Evolutionary conservation across 225 moss, liverwort and hornwort genomes (phyloP).

Genomic region (Straminergon stramineum): DNA sequence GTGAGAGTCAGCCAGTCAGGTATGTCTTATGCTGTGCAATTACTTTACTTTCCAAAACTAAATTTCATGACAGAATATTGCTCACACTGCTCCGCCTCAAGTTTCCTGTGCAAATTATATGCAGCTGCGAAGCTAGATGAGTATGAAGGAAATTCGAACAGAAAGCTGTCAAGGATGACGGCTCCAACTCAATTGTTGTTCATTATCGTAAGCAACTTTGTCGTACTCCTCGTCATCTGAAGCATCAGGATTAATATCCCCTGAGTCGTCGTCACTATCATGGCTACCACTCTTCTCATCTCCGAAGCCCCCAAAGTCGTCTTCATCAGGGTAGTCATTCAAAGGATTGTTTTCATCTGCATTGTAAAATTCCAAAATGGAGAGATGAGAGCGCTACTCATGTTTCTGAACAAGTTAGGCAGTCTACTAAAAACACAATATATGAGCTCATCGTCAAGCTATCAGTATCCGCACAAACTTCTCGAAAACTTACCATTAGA

Average conservation of each 20-base stretch:
- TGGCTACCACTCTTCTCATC: conserved; percentile 27
- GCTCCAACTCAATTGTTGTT: conserved; percentile 27
- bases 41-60: neutral
- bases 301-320: conserved; percentile 39
- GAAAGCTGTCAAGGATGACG: conserved; percentile 21
- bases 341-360: conserved; percentile 88
- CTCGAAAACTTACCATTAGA: conserved; percentile 52
- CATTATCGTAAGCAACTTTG: conserved; percentile 56
- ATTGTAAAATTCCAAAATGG: neutral
- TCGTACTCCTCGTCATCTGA: conserved; percentile 65
- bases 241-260: conserved; percentile 26
- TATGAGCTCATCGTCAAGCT: neutral
- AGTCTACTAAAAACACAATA: neutral
- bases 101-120: neutral
- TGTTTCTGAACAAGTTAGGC: neutral
- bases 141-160: neutral
- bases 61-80: neutral
- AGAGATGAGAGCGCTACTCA: neutral
- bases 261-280: conserved; percentile 26
- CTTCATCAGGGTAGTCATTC: conserved; percentile 97
- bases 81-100: neutral
- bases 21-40: neutral
- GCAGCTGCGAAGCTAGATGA: neutral
- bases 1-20: neutral
- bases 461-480: neutral